Base-by-base conservation (phyloP, 2,329 filamentous ascomycete genomes). In the Colletotrichum camelliae region DNA sequence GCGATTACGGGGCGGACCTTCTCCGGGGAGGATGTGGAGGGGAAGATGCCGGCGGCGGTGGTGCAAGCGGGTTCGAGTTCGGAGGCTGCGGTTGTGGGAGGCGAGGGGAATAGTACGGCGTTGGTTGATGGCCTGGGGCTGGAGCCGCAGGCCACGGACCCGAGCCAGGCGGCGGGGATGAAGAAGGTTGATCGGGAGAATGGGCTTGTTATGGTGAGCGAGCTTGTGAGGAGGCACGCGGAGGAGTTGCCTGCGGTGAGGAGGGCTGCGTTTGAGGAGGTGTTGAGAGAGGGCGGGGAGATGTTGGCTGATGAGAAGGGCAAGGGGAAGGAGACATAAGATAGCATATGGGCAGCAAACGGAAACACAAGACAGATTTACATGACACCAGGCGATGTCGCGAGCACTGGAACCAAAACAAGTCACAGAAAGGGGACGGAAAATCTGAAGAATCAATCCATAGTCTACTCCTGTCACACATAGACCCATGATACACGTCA, bases 111-210 rank as follows among this genome's bases (percentile, higher is more conserved):
- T 12, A 60, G 66, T n/a, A 77, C 73, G 21, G 78, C 78, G 5
- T 72, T 81, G 57, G 80, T 85, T 2, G 81, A 84, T 1, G 84
- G 82, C 0, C 78, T 89, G 8, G 83, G 82, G 6, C 80, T 89
- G 15, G 84, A 89, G 78, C 88, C 88, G 65, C 88, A 87, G 78
- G 88, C 88, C 74, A 84, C 85, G 5, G 86, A 89, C 66, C 82
- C 85, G 1, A 83, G 82, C 29, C 84, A 87, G 70, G 81, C 84
- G 57, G 87, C 85, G 1, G 85, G 85, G 58, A 89, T 89, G 84
- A 83, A 84, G 2, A 86, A 86, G 75, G 85, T 90, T 7, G 91
- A 93, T 78, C 86, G 91, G 10, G 91, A 93, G 81, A 93, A 93
- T 76, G 90, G 87, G 0, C 82, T 93, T 27, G 89, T 93, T 1